phyloP scores from a whole-genome alignment of 371 early-diverging fungal species.

The Umbelopsis sp. region DNA sequence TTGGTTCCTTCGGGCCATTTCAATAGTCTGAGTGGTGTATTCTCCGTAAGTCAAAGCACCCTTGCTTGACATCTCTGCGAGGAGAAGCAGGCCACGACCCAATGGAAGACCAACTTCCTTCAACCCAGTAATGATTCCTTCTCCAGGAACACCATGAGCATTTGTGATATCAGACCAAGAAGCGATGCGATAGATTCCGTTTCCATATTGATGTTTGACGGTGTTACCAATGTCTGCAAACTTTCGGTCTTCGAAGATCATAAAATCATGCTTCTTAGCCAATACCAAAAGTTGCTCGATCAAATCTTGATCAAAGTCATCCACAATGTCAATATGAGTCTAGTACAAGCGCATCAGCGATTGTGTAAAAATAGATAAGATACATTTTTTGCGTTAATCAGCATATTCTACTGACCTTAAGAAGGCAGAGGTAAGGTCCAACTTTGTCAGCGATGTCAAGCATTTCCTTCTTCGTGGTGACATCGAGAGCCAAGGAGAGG shows the following conservation, averaged over 20 bases:
- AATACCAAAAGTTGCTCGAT: constrained; percentile 73
- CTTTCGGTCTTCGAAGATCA: constrained; percentile 98
- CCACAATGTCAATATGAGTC: constrained; percentile 95
- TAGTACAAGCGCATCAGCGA: constrained; percentile 29
- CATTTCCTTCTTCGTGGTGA: constrained; percentile 85
- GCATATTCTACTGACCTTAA: constrained; percentile 69
- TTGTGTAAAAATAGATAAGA: not conserved
- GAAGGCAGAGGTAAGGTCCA: constrained; percentile 92
- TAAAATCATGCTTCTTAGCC: constrained; percentile 86
- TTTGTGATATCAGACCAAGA: constrained; percentile 96
- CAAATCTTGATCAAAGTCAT: constrained; percentile 88
- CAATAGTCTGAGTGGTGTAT: constrained; percentile 87
- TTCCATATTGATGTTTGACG: constrained; percentile 90
- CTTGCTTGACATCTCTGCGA: constrained; percentile 96
- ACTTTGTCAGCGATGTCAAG: constrained; percentile 83
- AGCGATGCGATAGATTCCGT: constrained; percentile 91
- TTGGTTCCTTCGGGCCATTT: constrained; percentile 82
- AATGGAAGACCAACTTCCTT: constrained; percentile 83
- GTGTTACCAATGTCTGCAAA: constrained; percentile 97
- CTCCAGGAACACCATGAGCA: constrained; percentile 93
- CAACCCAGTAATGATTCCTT: constrained; percentile 92
- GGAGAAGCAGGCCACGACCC: constrained; percentile 80
- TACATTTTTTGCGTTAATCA: constrained; percentile 12
- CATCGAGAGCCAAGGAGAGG: constrained; percentile 89
- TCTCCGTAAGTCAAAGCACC: constrained; percentile 83